These are phyloP conservation scores for Scheffersomyces segobiensis DNA, from an alignment of 1,139 yeast species.

Conservation along the genomic window DNA sequence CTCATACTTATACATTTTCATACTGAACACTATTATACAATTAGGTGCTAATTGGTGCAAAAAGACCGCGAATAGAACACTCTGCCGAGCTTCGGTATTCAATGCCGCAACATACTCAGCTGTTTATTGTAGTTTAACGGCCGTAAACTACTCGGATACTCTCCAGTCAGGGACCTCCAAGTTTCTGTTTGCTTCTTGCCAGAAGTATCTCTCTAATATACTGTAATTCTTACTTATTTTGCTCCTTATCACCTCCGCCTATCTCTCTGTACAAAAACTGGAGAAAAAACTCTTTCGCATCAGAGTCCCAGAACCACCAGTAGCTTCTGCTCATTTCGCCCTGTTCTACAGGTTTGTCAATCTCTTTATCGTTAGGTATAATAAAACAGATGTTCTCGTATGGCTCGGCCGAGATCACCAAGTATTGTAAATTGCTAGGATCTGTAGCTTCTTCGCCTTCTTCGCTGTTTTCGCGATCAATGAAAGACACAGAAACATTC, in stretches of 20 bases:
- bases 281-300: conserved; percentile 64
- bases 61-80: neutral
- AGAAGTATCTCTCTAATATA: too few relatives aligned
- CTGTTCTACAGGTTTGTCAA: conserved; percentile 42
- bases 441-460: conserved; percentile 33
- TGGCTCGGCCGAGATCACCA: conserved; percentile 82
- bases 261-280: conserved; percentile 59
- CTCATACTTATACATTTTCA: neutral
- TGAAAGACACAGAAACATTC: conserved; percentile 22
- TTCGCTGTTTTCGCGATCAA: conserved; percentile 20
- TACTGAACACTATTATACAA: neutral
- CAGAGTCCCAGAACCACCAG: conserved; percentile 75
- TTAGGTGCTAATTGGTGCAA: neutral
- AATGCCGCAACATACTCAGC: too few relatives aligned
- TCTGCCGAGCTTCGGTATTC: neutral
- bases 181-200: too few relatives aligned
- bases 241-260: neutral
- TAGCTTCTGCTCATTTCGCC: conserved; percentile 41
- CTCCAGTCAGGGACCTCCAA: too few relatives aligned
- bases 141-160: too few relatives aligned
- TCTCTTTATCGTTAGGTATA: conserved; percentile 58
- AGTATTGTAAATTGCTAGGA: conserved; percentile 51
- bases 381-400: conserved; percentile 75
- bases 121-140: too few relatives aligned
- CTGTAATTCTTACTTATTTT: neutral